Evolutionary conservation across 192 early-diverging fungal genomes (phyloP), one percentile per base, ranked within the genome.

Genomic region (Podila horticola): DNA sequence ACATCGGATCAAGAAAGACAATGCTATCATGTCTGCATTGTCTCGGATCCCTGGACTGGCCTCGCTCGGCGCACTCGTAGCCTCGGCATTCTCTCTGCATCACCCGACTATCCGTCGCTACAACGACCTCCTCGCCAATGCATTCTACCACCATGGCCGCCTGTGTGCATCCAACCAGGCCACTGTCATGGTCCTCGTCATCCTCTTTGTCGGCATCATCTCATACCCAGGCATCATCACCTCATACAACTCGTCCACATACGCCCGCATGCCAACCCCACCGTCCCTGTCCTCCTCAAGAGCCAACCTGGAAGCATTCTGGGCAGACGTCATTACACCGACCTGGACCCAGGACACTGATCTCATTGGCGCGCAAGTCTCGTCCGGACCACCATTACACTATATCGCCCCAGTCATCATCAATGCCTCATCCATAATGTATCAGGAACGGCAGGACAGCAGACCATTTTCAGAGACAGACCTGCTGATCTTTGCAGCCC

Each of bases 91-190:
- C 62, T 72, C 74, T 36, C 57, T 71, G 49, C 61, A 64, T 20
- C 26, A 75, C 52, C 68, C 66, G 5, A 75, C 71, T 34, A 48
- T 74, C 33, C 69, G 82, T 61, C 65, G 67, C 17, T 79, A 77
- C 67, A 71, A 77, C 51, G 63, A 79, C 52, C 33, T 45, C 49
- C 71, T 74, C 36, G 61, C 79, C 7, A 64, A 75, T 20, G 57
- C 84, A 9, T 92, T 92, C 68, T 90, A 90, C 55, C 85, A 85
- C 55, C 90, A 91, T 62, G 91, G 91, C 12, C 66, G 89, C 4
- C 83, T 92, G 33, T 92, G 91, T 62, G 90, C 91, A 9, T 88
- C 89, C 20, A 85, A 91, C 69, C 90, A 89, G 55, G 86, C 84
- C 22, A 73, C 85, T 2, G 74, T 88, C 41, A 86, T 92, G 57